A percentile compares a stretch with the other conserved stretches of the same genome.
These are phyloP conservation scores for Dictyostelium gargantuum DNA, from an alignment of 208 protist genomes.

Conservation along the genomic window DNA sequence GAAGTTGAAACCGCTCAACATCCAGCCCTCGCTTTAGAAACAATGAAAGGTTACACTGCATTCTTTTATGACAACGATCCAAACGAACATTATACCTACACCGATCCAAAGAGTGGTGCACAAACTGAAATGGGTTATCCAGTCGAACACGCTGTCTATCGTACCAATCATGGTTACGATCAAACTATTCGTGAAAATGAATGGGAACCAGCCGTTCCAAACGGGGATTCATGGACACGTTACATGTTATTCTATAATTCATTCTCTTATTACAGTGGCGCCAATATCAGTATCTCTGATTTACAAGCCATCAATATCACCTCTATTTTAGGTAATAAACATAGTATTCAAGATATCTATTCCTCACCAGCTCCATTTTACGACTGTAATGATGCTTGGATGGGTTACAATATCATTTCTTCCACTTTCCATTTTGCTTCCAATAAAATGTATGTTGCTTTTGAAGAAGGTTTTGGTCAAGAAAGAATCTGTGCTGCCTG, in stretches of 20 bases:
- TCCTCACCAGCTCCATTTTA: background rate
- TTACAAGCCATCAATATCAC: constrained; percentile 62
- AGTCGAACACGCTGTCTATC: constrained; percentile 58
- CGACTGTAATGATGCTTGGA: background rate
- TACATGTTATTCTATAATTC: constrained; percentile 11
- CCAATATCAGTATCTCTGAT: background rate
- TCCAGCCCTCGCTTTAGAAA: constrained; percentile 46
- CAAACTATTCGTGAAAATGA: background rate
- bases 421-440: background rate
- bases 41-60: constrained; percentile 67
- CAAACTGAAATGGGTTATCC: constrained; percentile 50
- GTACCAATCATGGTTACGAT: constrained; percentile 78
- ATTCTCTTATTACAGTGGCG: constrained; percentile 19
- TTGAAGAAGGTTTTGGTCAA: constrained; percentile 22
- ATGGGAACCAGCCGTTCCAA: background rate
- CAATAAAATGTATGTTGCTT: constrained; percentile 41
- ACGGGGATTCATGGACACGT: background rate
- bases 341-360: background rate
- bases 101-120: background rate
- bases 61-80: constrained; percentile 70
- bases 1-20: background rate
- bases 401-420: background rate
- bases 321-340: constrained; percentile 60
- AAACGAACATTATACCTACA: constrained; percentile 5
- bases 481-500: constrained; percentile 23